phyloP scores from a whole-genome alignment of 164 flowering plant species.

The Sedum album region DNA sequence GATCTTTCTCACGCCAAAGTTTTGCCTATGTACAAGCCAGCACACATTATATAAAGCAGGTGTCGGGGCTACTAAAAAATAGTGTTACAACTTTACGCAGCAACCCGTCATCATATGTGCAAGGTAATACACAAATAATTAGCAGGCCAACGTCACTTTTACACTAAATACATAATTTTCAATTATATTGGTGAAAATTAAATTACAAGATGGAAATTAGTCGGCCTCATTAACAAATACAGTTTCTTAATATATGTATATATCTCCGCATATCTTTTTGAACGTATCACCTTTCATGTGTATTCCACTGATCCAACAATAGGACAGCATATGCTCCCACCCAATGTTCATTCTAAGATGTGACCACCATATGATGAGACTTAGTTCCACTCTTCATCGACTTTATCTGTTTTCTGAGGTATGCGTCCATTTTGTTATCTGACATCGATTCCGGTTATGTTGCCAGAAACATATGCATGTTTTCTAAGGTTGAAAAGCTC shows the following conservation, averaged over 20 bases:
- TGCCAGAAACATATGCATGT: constrained; percentile 72
- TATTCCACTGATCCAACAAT: neutral
- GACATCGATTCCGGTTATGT: constrained; percentile 1
- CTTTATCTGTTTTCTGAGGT: neutral
- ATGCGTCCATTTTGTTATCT: neutral
- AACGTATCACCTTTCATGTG: neutral
- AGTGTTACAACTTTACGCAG: constrained; percentile 68
- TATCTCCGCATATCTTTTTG: neutral
- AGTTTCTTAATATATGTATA: neutral
- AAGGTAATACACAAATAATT: constrained; percentile 37
- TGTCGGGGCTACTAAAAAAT: constrained; percentile 67
- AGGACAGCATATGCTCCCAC: neutral
- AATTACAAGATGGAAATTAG: neutral
- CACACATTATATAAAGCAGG: constrained; percentile 74
- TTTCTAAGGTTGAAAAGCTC: constrained; percentile 69
- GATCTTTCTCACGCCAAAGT: constrained; percentile 69
- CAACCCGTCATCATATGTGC: constrained; percentile 67
- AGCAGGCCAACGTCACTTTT: no score
- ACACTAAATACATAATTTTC: no score
- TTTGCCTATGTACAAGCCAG: constrained; percentile 75
- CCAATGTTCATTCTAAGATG: neutral
- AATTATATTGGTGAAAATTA: neutral
- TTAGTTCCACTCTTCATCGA: neutral
- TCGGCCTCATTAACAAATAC: neutral
- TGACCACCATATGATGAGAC: neutral